A percentile compares a stretch with the other conserved stretches of the same genome.
Evolutionary conservation across 1,139 yeast genomes (phyloP).

Genomic region (Groenewaldozyma auringiensis): DNA sequence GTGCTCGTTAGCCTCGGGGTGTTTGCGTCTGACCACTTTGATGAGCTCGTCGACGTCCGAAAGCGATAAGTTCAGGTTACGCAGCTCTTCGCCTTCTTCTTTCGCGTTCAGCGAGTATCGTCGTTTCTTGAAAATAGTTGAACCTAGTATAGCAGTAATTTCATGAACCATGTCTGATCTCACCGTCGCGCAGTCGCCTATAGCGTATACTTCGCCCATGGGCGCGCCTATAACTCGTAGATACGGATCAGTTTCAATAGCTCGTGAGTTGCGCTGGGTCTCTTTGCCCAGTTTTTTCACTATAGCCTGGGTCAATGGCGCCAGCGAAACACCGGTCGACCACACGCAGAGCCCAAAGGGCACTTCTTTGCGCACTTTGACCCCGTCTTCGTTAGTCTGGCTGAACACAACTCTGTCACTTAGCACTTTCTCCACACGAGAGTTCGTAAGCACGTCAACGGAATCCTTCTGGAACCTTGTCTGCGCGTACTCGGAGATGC

Average conservation of each 20-base stretch:
- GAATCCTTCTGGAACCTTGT: constrained; percentile 50
- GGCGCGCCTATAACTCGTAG: constrained; percentile 56
- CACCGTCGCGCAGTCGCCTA: constrained; percentile 60
- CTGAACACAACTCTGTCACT: constrained; percentile 48
- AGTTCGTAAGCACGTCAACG: constrained; percentile 50
- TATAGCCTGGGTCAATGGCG: constrained; percentile 46
- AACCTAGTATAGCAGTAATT: constrained; percentile 35
- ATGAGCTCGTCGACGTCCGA: constrained; percentile 42
- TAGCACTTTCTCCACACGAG: constrained; percentile 49
- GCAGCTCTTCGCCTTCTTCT: constrained; percentile 29
- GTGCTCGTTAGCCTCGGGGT: constrained; percentile 54
- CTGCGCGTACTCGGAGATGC: constrained; percentile 54
- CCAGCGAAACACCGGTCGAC: constrained; percentile 63
- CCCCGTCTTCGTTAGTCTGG: constrained; percentile 34
- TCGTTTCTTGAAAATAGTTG: constrained; percentile 21
- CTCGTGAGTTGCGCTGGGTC: constrained; percentile 48
- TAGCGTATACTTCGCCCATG: constrained; percentile 54
- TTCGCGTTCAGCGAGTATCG: constrained; percentile 19
- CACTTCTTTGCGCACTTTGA: constrained; percentile 38
- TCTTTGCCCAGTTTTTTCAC: constrained; percentile 37
- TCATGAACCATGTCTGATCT: constrained; percentile 50
- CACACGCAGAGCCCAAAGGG: constrained; percentile 58
- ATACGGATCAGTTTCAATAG: constrained; percentile 61
- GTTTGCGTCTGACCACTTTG: constrained; percentile 36
- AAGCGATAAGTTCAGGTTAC: constrained; percentile 39